These are phyloP conservation scores for Asterophora parasitica DNA, from an alignment of 768 basidiomycete species.

Conservation along the genomic window DNA sequence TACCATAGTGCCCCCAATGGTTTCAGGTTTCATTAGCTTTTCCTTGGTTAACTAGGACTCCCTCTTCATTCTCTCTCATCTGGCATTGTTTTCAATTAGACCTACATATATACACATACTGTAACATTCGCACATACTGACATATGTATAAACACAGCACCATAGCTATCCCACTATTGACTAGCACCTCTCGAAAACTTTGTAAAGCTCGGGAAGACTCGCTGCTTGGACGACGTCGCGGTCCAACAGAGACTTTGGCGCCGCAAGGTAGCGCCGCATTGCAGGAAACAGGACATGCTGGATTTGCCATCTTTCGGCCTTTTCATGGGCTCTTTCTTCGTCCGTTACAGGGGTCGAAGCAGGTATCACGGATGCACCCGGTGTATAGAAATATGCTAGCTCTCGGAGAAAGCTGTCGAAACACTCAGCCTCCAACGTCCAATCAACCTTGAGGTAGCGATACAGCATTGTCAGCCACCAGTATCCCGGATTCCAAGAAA, in stretches of 20 bases:
- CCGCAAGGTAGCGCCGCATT: constrained; percentile 68
- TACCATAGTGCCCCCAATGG: constrained; percentile 47
- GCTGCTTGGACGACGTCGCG: constrained; percentile 84
- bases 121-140: constrained; percentile 16
- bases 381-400: constrained; percentile 86
- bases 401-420: constrained; percentile 85
- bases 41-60: not conserved
- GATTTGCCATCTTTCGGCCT: constrained; percentile 78
- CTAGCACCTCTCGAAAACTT: constrained; percentile 91
- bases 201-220: constrained; percentile 86
- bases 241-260: constrained; percentile 64
- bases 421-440: constrained; percentile 81
- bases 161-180: constrained; percentile 3
- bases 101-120: constrained; percentile 13
- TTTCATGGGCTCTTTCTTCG: constrained; percentile 39
- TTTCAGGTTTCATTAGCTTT: constrained; percentile 28
- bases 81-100: constrained; percentile 17
- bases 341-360: constrained; percentile 17
- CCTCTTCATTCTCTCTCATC: not conserved
- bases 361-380: constrained; percentile 40
- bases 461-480: not conserved
- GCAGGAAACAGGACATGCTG: constrained; percentile 89
- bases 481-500: not conserved
- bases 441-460: constrained; percentile 61
- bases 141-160: constrained; percentile 14